Evolutionary conservation across 371 early-diverging fungal species (phyloP).

Genomic region (Nematocida sp.): DNA sequence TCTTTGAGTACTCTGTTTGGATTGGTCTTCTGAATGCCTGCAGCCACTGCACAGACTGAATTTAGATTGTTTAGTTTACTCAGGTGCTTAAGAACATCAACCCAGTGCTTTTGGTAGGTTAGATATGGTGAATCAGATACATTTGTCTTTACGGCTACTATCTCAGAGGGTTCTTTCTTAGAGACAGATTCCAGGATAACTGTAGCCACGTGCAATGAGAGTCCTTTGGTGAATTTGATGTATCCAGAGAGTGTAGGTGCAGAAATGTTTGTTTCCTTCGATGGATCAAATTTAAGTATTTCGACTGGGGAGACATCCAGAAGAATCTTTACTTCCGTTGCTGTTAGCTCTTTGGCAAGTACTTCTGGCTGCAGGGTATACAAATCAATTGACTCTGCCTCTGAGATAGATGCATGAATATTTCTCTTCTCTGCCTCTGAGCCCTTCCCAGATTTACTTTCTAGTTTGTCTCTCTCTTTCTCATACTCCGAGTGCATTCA

Average conservation of each 20-base stretch:
- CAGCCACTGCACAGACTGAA: background rate
- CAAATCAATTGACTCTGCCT: conserved; percentile 34
- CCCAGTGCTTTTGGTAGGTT: background rate
- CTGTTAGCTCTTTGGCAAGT: conserved; percentile 23
- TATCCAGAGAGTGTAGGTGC: conserved; percentile 33
- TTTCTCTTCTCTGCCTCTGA: conserved; percentile 1
- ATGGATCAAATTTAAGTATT: conserved; percentile 43
- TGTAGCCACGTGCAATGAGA: conserved; percentile 23
- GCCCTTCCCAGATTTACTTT: background rate
- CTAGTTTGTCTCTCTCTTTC: conserved; percentile 27
- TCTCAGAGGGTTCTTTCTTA: background rate
- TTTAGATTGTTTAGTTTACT: background rate
- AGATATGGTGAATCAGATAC: no score
- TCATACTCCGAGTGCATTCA: conserved; percentile 44
- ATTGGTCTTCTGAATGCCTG: conserved; percentile 5
- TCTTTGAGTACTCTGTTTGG: conserved; percentile 10
- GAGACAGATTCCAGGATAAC: background rate
- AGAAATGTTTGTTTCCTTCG: background rate
- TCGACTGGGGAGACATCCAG: conserved; percentile 35
- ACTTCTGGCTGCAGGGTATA: conserved; percentile 2
- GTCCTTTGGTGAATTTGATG: conserved; percentile 32
- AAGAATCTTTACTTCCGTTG: conserved; percentile 14
- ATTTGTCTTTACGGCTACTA: background rate
- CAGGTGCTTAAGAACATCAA: background rate
- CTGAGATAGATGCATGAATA: conserved; percentile 21